phyloP scores from a whole-genome alignment of 768 basidiomycete genomes.

The Gelatoporia subvermispora region DNA sequence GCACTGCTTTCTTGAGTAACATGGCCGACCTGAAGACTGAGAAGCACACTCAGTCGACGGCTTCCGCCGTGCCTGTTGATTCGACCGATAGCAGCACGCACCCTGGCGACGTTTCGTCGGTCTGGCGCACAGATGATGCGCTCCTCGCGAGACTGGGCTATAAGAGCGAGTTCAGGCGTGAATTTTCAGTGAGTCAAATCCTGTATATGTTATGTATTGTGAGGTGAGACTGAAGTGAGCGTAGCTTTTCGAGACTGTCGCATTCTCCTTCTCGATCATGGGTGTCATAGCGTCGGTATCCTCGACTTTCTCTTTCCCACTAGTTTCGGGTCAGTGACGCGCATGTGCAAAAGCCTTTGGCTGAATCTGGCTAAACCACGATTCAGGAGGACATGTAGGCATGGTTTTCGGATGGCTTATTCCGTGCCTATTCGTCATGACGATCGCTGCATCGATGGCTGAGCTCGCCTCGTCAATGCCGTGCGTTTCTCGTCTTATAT shows the following conservation, averaged over 20 bases:
- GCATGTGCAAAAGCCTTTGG: neutral
- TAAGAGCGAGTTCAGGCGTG: conserved; percentile 67
- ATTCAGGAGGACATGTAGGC: conserved; percentile 73
- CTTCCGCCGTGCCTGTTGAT: conserved; percentile 3
- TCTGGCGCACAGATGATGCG: conserved; percentile 46
- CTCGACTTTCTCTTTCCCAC: conserved; percentile 60
- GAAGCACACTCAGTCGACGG: conserved; percentile 15
- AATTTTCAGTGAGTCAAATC: conserved; percentile 53
- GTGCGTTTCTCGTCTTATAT: conserved; percentile 34
- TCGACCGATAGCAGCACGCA: neutral
- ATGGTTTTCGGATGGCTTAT: conserved; percentile 78
- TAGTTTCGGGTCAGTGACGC: conserved; percentile 50
- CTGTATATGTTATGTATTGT: neutral
- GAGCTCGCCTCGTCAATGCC: conserved; percentile 74
- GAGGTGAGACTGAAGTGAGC: too few relatives aligned
- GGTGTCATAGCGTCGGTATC: conserved; percentile 67
- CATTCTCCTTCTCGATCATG: conserved; percentile 69
- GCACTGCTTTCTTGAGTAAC: neutral
- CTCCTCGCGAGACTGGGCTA: conserved; percentile 65
- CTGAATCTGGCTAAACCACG: neutral
- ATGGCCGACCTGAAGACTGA: conserved; percentile 14
- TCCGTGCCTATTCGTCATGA: conserved; percentile 62
- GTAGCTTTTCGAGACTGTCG: conserved; percentile 56
- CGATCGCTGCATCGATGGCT: conserved; percentile 67
- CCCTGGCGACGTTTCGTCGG: conserved; percentile 12